A percentile compares a stretch with the other conserved stretches of the same genome.
These are phyloP conservation scores for Auricularia sp. DNA, from an alignment of 768 basidiomycete genomes.

Conservation along the genomic window DNA sequence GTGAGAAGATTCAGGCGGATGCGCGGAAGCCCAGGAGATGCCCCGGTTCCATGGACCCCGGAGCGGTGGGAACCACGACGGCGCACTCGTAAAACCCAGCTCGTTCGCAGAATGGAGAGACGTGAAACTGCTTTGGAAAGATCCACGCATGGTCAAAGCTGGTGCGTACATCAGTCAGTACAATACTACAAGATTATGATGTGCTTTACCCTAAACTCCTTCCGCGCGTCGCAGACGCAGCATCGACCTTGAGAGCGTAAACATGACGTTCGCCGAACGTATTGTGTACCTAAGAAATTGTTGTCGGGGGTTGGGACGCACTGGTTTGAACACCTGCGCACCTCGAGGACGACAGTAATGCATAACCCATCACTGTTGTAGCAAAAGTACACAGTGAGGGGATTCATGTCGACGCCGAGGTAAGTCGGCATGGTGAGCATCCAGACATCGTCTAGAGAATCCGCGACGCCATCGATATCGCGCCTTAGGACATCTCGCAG, in stretches of 20 bases:
- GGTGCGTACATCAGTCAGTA: neutral
- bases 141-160: constrained; percentile 58
- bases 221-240: constrained; percentile 8
- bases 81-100: constrained; percentile 54
- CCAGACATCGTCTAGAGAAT: constrained; percentile 40
- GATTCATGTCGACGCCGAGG: constrained; percentile 59
- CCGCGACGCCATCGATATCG: constrained; percentile 7
- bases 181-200: neutral
- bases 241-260: constrained; percentile 39
- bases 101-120: constrained; percentile 68
- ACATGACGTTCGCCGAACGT: constrained; percentile 64
- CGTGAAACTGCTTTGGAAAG: constrained; percentile 58
- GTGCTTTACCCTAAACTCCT: neutral
- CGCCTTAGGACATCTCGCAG: neutral
- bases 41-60: constrained; percentile 21
- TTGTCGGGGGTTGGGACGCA: too few species aligned
- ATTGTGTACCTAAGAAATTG: constrained; percentile 44
- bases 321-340: constrained; percentile 15
- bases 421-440: constrained; percentile 67
- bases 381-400: constrained; percentile 57
- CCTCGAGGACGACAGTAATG: constrained; percentile 44
- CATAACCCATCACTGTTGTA: constrained; percentile 33
- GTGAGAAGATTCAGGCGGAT: constrained; percentile 20
- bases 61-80: constrained; percentile 32
- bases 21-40: constrained; percentile 11